Evolutionary conservation across 306 rosid species (phyloP).

Genomic region (Cucumis melo): DNA sequence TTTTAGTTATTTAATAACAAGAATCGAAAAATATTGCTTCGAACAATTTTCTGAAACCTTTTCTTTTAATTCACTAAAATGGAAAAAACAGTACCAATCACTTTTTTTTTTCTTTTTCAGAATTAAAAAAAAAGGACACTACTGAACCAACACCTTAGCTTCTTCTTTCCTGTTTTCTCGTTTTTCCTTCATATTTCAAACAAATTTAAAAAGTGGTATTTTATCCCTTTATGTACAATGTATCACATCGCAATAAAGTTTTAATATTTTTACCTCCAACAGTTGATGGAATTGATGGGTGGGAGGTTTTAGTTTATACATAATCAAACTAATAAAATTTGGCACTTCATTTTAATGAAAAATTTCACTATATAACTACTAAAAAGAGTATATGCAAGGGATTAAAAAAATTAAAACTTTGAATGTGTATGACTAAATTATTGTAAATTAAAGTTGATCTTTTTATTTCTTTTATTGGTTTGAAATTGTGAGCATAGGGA

Average conservation of each 20-base stretch:
- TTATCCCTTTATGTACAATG: not conserved
- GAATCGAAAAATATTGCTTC: not conserved
- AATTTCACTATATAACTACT: too few species aligned
- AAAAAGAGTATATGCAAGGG: too few species aligned
- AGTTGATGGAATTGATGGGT: too few species aligned
- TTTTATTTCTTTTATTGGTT: too few species aligned
- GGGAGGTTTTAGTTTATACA: too few species aligned
- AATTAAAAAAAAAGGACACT: not conserved
- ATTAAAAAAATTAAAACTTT: too few species aligned
- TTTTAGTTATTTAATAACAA: not conserved
- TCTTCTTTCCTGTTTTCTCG: not conserved
- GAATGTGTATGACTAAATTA: too few species aligned
- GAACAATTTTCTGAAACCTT: not conserved
- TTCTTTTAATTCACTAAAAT: not conserved
- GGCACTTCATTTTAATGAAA: too few species aligned
- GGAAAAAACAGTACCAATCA: not conserved
- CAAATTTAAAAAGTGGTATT: not conserved
- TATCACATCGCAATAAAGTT: not conserved
- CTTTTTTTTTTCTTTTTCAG: not conserved
- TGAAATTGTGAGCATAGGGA: not conserved
- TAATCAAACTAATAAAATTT: too few species aligned
- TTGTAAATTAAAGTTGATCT: too few species aligned
- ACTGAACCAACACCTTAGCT: not conserved
- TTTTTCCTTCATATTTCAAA: not conserved
- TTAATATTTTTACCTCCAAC: too few species aligned